Conservation (phyloP, 192 early-diverging fungal species). For the Umbelopsis sp. region DNA sequence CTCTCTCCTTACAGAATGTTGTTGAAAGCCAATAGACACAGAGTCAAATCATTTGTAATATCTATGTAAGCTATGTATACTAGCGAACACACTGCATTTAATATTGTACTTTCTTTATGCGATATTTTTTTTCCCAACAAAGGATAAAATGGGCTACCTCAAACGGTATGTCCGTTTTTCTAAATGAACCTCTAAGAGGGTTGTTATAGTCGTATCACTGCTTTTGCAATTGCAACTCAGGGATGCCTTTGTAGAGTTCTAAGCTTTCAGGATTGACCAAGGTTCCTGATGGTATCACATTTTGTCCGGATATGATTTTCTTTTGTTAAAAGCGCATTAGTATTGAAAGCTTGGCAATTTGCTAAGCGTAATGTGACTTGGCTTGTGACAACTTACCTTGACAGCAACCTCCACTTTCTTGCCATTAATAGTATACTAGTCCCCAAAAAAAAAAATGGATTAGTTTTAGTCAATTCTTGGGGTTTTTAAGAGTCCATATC, state of each 20-base stretch:
- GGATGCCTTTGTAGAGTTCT: conserved; percentile 78
- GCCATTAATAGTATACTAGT: conserved; percentile 88
- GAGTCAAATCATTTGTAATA: not conserved
- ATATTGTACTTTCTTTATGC: not conserved
- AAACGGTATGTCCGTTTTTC: too few species aligned
- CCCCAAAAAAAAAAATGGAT: not conserved
- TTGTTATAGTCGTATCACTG: not conserved
- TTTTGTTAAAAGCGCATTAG: not conserved
- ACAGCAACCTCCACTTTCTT: conserved; percentile 99
- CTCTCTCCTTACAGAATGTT: not conserved
- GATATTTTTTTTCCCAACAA: not conserved
- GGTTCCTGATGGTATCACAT: conserved; percentile 74
- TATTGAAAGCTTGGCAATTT: conserved; percentile 35
- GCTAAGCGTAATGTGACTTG: conserved; percentile 41
- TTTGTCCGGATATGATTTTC: conserved; percentile 79
- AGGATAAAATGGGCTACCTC: too few species aligned
- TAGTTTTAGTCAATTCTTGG: not conserved
- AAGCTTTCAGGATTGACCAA: conserved; percentile 91
- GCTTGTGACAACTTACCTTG: conserved; percentile 52
- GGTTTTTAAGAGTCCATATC: not conserved
- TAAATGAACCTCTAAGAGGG: too few species aligned
- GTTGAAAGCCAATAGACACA: not conserved
- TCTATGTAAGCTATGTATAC: conserved; percentile 13
- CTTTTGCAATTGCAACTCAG: conserved; percentile 50
- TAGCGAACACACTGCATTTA: not conserved